A percentile compares a stretch with the other conserved stretches of the same genome.
Conservation (phyloP, 345 rosid genomes). For the Arabidopsis arenosa region DNA sequence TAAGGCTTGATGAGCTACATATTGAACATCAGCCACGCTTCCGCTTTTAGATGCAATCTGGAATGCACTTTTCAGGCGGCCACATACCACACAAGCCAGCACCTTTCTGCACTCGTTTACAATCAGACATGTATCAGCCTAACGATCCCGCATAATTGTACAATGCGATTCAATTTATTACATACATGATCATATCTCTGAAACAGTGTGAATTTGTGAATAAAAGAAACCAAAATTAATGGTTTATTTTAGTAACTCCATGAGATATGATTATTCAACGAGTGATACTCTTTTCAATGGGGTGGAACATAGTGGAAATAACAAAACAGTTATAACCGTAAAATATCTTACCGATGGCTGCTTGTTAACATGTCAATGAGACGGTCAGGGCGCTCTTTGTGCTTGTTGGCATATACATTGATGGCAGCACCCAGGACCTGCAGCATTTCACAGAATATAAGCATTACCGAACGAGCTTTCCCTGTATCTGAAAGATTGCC, state of each 20-base stretch:
- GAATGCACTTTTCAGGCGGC: slow-evolving; percentile 96
- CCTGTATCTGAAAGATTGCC: neutral
- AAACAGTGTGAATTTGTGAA: neutral
- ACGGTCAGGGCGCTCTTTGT: slow-evolving; percentile 97
- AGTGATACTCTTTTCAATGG: slow-evolving; percentile 3
- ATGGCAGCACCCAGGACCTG: slow-evolving; percentile 97
- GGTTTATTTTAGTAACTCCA: neutral
- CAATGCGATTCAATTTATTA: neutral
- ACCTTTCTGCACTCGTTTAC: slow-evolving; percentile 72
- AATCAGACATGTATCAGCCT: slow-evolving; percentile 26
- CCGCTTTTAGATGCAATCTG: slow-evolving; percentile 95
- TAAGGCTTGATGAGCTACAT: slow-evolving; percentile 96
- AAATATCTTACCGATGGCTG: slow-evolving; percentile 77
- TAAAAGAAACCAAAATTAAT: neutral
- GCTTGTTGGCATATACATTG: slow-evolving; percentile 92
- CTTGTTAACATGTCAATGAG: slow-evolving; percentile 96
- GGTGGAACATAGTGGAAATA: neutral
- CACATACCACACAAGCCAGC: slow-evolving; percentile 95
- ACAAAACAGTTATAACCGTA: neutral
- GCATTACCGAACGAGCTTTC: slow-evolving; percentile 16
- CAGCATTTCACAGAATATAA: slow-evolving; percentile 37
- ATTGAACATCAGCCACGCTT: slow-evolving; percentile 97
- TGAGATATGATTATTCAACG: slow-evolving; percentile 2
- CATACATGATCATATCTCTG: slow-evolving; percentile 2
- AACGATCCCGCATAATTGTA: neutral